phyloP scores from a whole-genome alignment of 2,329 filamentous ascomycete species.

The Fusarium sarcochroum region DNA sequence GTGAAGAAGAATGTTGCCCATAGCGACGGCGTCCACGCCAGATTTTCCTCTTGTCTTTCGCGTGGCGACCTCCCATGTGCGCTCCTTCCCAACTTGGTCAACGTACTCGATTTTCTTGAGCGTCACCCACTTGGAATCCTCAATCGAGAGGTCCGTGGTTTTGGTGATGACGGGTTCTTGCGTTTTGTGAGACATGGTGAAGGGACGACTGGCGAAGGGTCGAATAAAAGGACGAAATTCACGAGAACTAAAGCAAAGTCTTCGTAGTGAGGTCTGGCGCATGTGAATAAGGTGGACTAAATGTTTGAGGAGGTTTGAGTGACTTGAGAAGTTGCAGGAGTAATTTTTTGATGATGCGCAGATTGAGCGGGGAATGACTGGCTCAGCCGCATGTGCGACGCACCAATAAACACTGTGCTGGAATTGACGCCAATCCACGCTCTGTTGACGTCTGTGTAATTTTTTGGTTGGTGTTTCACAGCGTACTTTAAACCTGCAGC shows the following conservation, averaged over 20 bases:
- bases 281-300: not conserved
- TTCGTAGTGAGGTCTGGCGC: not conserved
- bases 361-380: conserved; percentile 7
- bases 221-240: not conserved
- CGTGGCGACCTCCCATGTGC: conserved; percentile 48
- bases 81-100: conserved; percentile 45
- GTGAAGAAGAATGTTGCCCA: conserved; percentile 47
- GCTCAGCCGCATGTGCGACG: not conserved
- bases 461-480: not conserved
- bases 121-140: conserved; percentile 46
- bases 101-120: conserved; percentile 49
- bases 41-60: conserved; percentile 47
- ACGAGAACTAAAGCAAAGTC: not conserved
- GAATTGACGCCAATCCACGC: too few species aligned
- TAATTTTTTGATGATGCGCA: not conserved
- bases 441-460: not conserved
- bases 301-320: not conserved
- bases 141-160: conserved; percentile 38
- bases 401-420: not conserved
- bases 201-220: not conserved
- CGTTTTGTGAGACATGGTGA: conserved; percentile 36
- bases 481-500: fast-evolving
- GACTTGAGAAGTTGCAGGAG: not conserved
- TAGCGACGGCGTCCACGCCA: conserved; percentile 47
- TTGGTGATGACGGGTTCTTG: conserved; percentile 47